Percentiles rank a stretch among this genome's conserved stretches.
phyloP scores from a whole-genome alignment of 768 basidiomycete species.

The Harrya chromipes region DNA sequence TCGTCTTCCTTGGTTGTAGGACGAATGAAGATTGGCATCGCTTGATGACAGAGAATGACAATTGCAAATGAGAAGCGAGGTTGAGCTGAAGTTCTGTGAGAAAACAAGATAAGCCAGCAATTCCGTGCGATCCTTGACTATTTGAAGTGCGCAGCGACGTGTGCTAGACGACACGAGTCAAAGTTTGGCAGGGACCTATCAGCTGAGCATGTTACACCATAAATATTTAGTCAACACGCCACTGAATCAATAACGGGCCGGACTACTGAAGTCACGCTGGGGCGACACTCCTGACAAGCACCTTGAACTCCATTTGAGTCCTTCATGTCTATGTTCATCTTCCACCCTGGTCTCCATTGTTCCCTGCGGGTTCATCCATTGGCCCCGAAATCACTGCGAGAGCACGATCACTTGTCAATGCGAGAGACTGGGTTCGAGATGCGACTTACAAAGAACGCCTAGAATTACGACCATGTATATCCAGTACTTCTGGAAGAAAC shows the following conservation, averaged over 20 bases:
- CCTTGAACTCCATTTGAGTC: not conserved
- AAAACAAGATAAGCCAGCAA: not conserved
- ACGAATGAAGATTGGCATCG: constrained; percentile 49
- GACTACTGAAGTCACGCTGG: constrained; percentile 1
- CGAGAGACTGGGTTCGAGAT: not conserved
- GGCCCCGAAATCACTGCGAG: constrained; percentile 30
- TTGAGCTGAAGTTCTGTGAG: not conserved
- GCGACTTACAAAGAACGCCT: constrained; percentile 54
- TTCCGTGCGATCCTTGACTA: not conserved
- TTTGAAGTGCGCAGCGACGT: not conserved
- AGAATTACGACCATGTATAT: constrained; percentile 66
- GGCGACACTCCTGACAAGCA: too few species aligned
- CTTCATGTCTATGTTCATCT: constrained; percentile 14
- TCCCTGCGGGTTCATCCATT: constrained; percentile 25
- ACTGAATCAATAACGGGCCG: not conserved
- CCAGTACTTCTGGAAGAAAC: constrained; percentile 90
- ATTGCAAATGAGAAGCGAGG: not conserved
- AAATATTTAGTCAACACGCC: constrained; percentile 17
- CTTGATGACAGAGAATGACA: not conserved
- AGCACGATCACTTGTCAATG: not conserved
- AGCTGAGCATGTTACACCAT: constrained; percentile 12
- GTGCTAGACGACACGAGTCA: too few species aligned
- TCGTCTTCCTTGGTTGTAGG: constrained; percentile 52
- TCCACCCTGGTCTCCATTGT: constrained; percentile 19
- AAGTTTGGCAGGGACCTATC: constrained; percentile 1